Base-by-base conservation (phyloP, 768 basidiomycete species). In the Russula dissimulans region DNA sequence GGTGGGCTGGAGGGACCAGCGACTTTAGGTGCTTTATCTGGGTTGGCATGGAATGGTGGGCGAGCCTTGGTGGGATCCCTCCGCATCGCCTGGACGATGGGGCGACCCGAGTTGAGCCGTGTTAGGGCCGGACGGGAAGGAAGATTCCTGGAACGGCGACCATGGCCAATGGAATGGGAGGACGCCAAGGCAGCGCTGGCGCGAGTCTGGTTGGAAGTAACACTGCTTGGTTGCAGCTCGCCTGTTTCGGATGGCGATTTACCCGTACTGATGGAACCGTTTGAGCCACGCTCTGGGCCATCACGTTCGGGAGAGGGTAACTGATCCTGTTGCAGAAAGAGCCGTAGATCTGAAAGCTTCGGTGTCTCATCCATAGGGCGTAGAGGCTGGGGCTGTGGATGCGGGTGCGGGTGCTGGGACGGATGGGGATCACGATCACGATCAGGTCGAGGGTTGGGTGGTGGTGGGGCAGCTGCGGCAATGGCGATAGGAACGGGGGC, bases 301-400 rank as follows among this genome's bases (percentile, higher is more conserved):
- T 64, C 71, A 26, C 69, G 69, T 51, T 77, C 77, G 36, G 73
- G 72, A 0, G 76, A 77, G 22, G 78, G 77, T 9, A 76, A 78
- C 36, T 69, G 67, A 34, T 66, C 60, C 34, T 77, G 73, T 57
- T 73, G 75, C 15, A 79, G 66, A 71, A 79, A 79, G 67, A 78
- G 78, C 9, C 73, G 71, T 60, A 73, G 71, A 66, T 78, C 77
- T 12, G 74, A 67, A 22, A 67, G 68, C 60, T 74, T 75, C n/a
- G 71, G 62, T 34, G 71, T 69, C 22, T 69, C 70, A 51, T 71
- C 72, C 11, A 70, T 61, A 53, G 61, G 46, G 5, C 54, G 57
- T 43, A 48, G 62, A 38, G 56, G 26, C 18, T 22, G 50, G 14
- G 31, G 55, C 18, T 43, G 47, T 11, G 31, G 53, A 12, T n/a